Evolutionary conservation across 2,329 filamentous ascomycete species (phyloP), one percentile per base, ranked within the genome.

Genomic region (Diaporthe citrichinensis): DNA sequence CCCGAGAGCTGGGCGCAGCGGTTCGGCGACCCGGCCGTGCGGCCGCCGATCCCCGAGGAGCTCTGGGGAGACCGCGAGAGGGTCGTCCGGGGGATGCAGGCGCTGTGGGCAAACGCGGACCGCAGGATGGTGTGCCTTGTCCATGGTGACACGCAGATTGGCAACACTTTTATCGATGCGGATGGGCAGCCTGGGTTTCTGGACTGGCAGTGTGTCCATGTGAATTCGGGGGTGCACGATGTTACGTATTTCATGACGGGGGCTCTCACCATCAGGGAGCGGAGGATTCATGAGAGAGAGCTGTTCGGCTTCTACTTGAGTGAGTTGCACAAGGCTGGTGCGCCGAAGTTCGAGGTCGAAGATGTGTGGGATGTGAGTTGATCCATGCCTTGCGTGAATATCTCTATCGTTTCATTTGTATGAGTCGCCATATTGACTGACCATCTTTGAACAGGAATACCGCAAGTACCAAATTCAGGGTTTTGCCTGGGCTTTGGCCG

Each of bases 81-180:
- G 31, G 41, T 76, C 15, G 59, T 72, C 34, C 12, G 41, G 31
- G 81, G 81, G 85, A 51, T 82, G 83, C 4, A 76, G 79, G 34
- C 82, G 83, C 3, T 80, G 82, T 86, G 71, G 81, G 84, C 46
- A 81, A 80, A n/a, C 83, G 84, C 78, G 85, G 81, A 73, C 80
- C 80, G 5, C 78, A 80, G 75, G 80, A 8, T 86, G 86, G 75
- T 81, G 83, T 20, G 85, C 82, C n/a, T 87, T 3, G 76, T 86
- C 17, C 86, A 87, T 72, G 85, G 85, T 15, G 86, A 87, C 71
- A 82, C 85, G 15, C 86, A 87, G 74, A 81, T 85, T 17, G 85
- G 85, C 41, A 87, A 87, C 77, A 81, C 84, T n/a, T 87, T 85
- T 78, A 83, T 87, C 61, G 83, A 83, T 1, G 76, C 80, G 3